Percentiles rank a stretch among this genome's conserved stretches.
Conservation (phyloP, 2,329 filamentous ascomycete genomes). For the Neofusicoccum umdonicola region DNA sequence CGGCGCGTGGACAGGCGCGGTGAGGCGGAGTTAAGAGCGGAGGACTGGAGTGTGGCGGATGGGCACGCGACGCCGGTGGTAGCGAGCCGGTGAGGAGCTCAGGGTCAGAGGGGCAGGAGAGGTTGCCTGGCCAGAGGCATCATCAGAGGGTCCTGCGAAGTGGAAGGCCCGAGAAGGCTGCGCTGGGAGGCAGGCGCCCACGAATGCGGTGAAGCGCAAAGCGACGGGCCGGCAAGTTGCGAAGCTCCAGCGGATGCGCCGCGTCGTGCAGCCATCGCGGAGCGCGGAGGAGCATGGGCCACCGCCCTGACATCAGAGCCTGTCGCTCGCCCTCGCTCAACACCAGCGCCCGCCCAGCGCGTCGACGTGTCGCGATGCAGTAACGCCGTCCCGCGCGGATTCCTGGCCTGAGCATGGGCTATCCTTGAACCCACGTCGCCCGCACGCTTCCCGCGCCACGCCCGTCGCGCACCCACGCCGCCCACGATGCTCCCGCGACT, state of each 20-base stretch:
- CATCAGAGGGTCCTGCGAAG: background rate
- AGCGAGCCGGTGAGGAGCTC: background rate
- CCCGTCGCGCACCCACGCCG: background rate
- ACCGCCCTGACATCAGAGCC: background rate
- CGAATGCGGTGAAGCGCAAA: slow-evolving; percentile 5
- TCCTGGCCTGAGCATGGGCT: background rate
- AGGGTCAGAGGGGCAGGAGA: slow-evolving; percentile 13
- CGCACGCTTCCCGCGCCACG: background rate
- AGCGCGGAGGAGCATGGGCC: slow-evolving; percentile 1
- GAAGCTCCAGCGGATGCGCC: background rate
- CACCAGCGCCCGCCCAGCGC: background rate
- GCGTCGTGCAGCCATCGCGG: background rate
- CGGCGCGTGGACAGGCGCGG: slow-evolving; percentile 4
- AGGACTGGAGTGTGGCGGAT: background rate
- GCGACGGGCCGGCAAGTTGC: slow-evolving; percentile 6
- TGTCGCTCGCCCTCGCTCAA: background rate
- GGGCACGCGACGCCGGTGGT: slow-evolving; percentile 5
- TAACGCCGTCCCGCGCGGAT: background rate
- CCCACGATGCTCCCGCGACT: background rate
- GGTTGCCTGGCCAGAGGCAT: slow-evolving; percentile 6
- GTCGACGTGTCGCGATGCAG: background rate
- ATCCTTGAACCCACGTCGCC: background rate
- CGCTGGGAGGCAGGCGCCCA: background rate
- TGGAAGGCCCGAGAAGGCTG: slow-evolving; percentile 2
- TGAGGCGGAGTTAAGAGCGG: slow-evolving; percentile 3